phyloP scores from a whole-genome alignment of 805 yeast genomes.

The Metschnikowia peoriensis region DNA sequence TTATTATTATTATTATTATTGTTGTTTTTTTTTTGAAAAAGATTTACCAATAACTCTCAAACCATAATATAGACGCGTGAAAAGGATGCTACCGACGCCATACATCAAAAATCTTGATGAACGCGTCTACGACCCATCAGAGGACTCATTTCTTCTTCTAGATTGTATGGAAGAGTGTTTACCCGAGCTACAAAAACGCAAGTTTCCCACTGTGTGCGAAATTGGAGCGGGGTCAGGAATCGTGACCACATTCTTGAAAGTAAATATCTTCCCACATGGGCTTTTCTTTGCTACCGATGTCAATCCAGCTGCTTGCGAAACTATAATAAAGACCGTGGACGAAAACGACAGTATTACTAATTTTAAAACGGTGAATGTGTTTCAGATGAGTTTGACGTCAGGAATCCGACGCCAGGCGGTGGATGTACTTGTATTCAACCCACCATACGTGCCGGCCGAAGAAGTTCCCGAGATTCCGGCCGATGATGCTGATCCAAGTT shows the following conservation, averaged over 20 bases:
- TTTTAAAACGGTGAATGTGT: constrained; percentile 21
- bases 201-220: constrained; percentile 64
- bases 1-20: too few relatives aligned
- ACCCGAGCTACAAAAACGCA: constrained; percentile 37
- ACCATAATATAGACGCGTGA: not conserved
- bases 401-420: constrained; percentile 46
- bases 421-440: constrained; percentile 84
- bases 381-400: constrained; percentile 58
- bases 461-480: constrained; percentile 61
- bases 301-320: constrained; percentile 70
- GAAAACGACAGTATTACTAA: constrained; percentile 17
- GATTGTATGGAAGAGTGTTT: constrained; percentile 64
- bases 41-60: not conserved
- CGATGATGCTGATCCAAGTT: constrained; percentile 45
- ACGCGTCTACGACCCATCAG: constrained; percentile 92
- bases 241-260: constrained; percentile 72
- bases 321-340: constrained; percentile 28
- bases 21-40: too few relatives aligned
- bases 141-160: constrained; percentile 81
- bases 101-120: constrained; percentile 52
- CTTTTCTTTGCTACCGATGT: constrained; percentile 72
- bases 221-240: constrained; percentile 94
- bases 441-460: constrained; percentile 95
- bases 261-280: constrained; percentile 50
- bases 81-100: constrained; percentile 79